These are phyloP conservation scores for Trifolium fragiferum DNA, from an alignment of 306 rosid species.

Conservation along the genomic window DNA sequence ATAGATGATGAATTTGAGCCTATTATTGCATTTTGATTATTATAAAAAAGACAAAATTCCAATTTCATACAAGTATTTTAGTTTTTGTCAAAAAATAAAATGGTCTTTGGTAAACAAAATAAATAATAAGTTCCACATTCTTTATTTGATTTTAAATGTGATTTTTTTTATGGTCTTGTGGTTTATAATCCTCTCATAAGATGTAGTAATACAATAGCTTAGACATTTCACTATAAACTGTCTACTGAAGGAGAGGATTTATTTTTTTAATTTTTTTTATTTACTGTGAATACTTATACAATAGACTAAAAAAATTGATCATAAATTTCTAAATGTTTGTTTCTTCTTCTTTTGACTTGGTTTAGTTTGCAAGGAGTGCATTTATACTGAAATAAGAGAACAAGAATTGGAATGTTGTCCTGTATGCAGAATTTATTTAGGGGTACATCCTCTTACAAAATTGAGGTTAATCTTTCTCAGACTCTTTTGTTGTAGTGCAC, in stretches of 20 bases:
- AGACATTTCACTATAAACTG: no score
- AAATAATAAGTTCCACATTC: background rate
- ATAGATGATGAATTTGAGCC: no score
- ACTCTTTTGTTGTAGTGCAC: background rate
- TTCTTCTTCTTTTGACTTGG: slow-evolving; percentile 25
- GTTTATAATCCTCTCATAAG: background rate
- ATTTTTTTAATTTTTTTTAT: no score
- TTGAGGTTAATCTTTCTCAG: slow-evolving; percentile 53
- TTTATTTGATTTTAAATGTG: background rate
- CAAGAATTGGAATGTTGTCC: slow-evolving; percentile 77
- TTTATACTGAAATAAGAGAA: slow-evolving; percentile 60
- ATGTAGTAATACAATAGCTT: no score
- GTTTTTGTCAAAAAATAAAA: background rate
- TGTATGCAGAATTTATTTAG: slow-evolving; percentile 67
- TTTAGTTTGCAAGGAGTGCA: slow-evolving; percentile 95
- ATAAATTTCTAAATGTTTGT: slow-evolving; percentile 21
- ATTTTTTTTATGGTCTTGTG: background rate
- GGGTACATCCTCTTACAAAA: slow-evolving; percentile 65
- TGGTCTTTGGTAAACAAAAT: background rate
- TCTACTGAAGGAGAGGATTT: no score
- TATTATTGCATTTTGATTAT: background rate
- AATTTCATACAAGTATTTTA: background rate
- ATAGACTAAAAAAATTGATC: slow-evolving; percentile 8
- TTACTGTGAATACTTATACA: background rate
- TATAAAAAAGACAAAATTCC: background rate